Base-by-base conservation (phyloP, 2,329 filamentous ascomycete genomes). In the Akanthomyces lecanii region DNA sequence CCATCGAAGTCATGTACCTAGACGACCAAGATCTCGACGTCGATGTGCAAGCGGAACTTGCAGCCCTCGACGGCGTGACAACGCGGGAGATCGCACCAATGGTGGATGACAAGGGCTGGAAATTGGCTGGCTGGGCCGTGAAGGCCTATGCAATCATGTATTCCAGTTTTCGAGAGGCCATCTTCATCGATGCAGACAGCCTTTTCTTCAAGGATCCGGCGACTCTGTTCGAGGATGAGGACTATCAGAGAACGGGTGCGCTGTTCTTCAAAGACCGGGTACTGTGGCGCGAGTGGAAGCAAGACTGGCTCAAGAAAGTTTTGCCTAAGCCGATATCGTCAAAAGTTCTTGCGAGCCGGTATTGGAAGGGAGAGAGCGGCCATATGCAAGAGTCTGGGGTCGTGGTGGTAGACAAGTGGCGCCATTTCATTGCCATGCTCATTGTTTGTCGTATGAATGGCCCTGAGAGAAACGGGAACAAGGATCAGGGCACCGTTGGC, bases 391-490 rank as follows among this genome's bases (percentile, higher is more conserved):
- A 60, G 12, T 60, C 57, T 25, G 57, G 57, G 14, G 57, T 60
- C 11, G 48, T 60, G 3, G 57, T 60, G 23, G 38, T 60, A 6
- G 57, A 60, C 25, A 60, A 60, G 38, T 60, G 47, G 47, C 57
- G 57, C 12, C 57, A 60, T 44, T 60, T 60, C 36, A 52, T 60
- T 30, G 36, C 57, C 11, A 51, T 60, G 57, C 57, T 60, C 57
- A 25, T 52, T 5, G 57, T 60, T 2, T 60, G 57, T 30, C 57
- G 57, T 23, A 51, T 60, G 47, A 60, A 60, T 25, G 57, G 57
- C 25, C 57, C 57, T 4, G 57, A 60, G 38, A 60, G 57, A 52
- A 48, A 60, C 25, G 38, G 57, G 1, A 18, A 60, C 47, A 52
- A 60, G 25, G 57, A 33, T 1, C 38, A 60, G 23, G 57, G 36